Percentiles rank a stretch among this genome's conserved stretches.
Conservation (phyloP, 805 yeast species). For the Phaffomyces thermotolerans region DNA sequence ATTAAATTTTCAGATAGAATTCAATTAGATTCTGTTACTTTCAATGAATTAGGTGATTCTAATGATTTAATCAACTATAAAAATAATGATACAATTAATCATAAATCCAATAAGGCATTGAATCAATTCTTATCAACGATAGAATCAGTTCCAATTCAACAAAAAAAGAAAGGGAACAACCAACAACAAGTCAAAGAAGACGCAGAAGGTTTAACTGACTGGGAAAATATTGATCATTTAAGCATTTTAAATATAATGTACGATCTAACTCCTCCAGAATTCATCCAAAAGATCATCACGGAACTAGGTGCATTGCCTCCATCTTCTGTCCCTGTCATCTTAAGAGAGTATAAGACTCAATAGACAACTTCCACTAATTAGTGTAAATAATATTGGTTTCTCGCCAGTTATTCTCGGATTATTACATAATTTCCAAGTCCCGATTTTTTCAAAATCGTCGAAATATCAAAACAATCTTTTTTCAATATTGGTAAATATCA, state of each 20-base stretch:
- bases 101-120: conserved; percentile 38
- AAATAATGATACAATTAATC: conserved; percentile 39
- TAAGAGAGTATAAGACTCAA: conserved; percentile 72
- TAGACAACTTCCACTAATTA: neutral
- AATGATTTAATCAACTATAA: conserved; percentile 51
- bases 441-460: neutral
- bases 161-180: conserved; percentile 22
- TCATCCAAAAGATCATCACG: conserved; percentile 89
- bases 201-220: conserved; percentile 37
- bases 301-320: conserved; percentile 97
- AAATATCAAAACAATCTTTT: neutral
- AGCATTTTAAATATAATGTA: conserved; percentile 81
- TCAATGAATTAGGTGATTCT: conserved; percentile 81
- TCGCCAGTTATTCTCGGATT: too few relatives aligned
- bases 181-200: conserved; percentile 13
- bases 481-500: too few relatives aligned
- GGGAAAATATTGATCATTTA: conserved; percentile 57
- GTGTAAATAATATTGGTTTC: neutral
- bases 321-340: conserved; percentile 94
- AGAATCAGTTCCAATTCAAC: conserved; percentile 12
- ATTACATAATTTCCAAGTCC: neutral
- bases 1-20: conserved; percentile 92
- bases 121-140: conserved; percentile 46
- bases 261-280: conserved; percentile 91
- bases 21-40: conserved; percentile 91